Conservation (phyloP, 2,329 filamentous ascomycete species). For the Acarospora socialis region DNA sequence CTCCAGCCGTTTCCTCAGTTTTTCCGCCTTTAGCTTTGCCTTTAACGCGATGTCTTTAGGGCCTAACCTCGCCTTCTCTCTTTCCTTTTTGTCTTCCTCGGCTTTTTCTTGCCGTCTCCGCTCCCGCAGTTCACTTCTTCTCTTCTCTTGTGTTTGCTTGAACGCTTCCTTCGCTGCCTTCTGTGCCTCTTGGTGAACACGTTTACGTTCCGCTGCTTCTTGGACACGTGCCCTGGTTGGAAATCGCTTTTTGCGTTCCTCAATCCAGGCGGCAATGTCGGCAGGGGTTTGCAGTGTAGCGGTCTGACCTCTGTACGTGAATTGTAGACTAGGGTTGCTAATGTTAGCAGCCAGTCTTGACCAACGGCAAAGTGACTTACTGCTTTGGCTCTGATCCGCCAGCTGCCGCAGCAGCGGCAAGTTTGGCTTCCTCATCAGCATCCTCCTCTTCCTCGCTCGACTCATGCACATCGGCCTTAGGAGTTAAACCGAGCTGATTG, state of each 20-base stretch:
- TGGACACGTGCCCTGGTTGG: constrained; percentile 56
- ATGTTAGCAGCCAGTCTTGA: constrained; percentile 1
- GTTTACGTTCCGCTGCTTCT: constrained; percentile 1
- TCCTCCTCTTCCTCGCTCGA: constrained; percentile 32
- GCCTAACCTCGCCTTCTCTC: background rate
- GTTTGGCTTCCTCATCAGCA: constrained; percentile 28
- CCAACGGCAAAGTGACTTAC: constrained; percentile 4
- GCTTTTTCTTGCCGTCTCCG: too few relatives aligned
- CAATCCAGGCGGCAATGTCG: constrained; percentile 67
- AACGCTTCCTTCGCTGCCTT: constrained; percentile 17
- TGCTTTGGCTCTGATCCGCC: constrained; percentile 9
- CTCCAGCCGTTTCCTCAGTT: constrained; percentile 48
- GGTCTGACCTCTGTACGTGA: constrained; percentile 43
- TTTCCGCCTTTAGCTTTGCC: constrained; percentile 40
- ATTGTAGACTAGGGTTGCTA: constrained; percentile 25
- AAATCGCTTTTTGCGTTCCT: constrained; percentile 64
- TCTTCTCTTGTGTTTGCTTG: constrained; percentile 1
- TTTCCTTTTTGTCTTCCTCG: constrained; percentile 3
- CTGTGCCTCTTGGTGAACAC: constrained; percentile 17
- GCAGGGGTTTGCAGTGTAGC: constrained; percentile 39
- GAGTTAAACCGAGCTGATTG: constrained; percentile 35
- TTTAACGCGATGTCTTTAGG: constrained; percentile 24
- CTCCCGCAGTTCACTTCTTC: background rate
- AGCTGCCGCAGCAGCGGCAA: constrained; percentile 19
- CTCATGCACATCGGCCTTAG: constrained; percentile 30